Evolutionary conservation across 495 filamentous ascomycete species (phyloP), one percentile per base, ranked within the genome.

Genomic region (Hypoxylon fuscum): DNA sequence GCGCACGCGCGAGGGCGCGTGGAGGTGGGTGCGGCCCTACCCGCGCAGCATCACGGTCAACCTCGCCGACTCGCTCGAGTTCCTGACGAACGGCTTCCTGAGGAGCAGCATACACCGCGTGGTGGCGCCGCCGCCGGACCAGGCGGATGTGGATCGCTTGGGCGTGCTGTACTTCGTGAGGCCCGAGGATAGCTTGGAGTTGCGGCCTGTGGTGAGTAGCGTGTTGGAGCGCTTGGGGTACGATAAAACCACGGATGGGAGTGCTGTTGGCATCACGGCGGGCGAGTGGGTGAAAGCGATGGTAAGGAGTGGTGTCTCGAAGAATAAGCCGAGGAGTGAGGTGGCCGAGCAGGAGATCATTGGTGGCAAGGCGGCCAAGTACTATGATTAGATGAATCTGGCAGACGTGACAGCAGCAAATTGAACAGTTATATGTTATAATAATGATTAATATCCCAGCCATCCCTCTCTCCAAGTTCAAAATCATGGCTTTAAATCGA

Each of bases 1-100:
- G n/a, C 71, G 72, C 12, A 81, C 78, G 1, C 74, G 74, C 0
- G 79, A 80, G 51, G 78, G 75, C 0, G 64, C 76, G 35, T 83
- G 81, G 81, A 81, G 80, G 51, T 81, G 75, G 54, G 78, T 82
- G 5, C 77, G 75, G 68, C 77, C 82, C 3, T 76, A 81, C 38
- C 73, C 80, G n/a, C 78, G 77, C 1, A 81, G 76, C 1, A 84
- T 85, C 50, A 83, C 80, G 1, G 78, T 83, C 38, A 85, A 85
- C 66, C 79, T 78, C 0, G 79, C 76, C 18, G 81, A 85, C 66
- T 74, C 81, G 2, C 64, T 85, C 46, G 77, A 78, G 6, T 77
- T 76, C 25, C 72, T 83, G 31, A 83, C 80, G 5, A 69, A 78
- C 31, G 79, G 81, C 1, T 77, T 80, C 42, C 69, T 83, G 14